These are phyloP conservation scores for Neoarthrinium moseri DNA, from an alignment of 2,329 filamentous ascomycete genomes.

Conservation along the genomic window DNA sequence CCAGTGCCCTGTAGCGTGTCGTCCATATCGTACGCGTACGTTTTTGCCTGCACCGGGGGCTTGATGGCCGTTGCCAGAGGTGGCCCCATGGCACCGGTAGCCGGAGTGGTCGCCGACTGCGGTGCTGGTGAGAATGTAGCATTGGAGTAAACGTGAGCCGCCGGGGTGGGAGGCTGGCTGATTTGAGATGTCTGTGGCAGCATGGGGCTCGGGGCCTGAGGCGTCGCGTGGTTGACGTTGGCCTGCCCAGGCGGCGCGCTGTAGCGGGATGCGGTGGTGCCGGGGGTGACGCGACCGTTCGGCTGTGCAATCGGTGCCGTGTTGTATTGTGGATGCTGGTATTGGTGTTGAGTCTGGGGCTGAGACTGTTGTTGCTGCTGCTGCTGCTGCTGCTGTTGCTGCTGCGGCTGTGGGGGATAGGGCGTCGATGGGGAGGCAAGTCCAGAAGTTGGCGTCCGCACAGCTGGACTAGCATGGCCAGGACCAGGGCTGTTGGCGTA, in stretches of 20 bases:
- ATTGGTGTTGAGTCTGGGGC: background rate
- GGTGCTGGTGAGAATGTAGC: conserved; percentile 26
- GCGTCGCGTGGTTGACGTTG: background rate
- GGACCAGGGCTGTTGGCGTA: conserved; percentile 1
- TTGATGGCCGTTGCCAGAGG: conserved; percentile 46
- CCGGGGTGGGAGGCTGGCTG: conserved; percentile 11
- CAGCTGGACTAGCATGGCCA: background rate
- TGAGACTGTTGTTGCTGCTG: background rate
- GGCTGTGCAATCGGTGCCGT: background rate
- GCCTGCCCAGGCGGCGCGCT: too few relatives aligned
- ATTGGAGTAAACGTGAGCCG: conserved; percentile 18
- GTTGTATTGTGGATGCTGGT: too few relatives aligned
- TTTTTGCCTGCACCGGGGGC: conserved; percentile 56
- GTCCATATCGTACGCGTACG: conserved; percentile 69
- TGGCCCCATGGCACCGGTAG: conserved; percentile 30
- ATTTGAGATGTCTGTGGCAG: conserved; percentile 52
- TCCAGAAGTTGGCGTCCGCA: background rate
- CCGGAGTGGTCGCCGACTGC: conserved; percentile 14
- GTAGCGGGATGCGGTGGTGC: background rate
- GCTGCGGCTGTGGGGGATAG: background rate
- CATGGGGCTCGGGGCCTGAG: background rate
- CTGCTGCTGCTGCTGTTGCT: background rate
- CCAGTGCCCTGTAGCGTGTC: conserved; percentile 83
- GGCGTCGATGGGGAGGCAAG: background rate
- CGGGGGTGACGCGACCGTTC: background rate